Evolutionary conservation across 2,329 filamentous ascomycete genomes (phyloP).

Genomic region (Aspergillus sojae): DNA sequence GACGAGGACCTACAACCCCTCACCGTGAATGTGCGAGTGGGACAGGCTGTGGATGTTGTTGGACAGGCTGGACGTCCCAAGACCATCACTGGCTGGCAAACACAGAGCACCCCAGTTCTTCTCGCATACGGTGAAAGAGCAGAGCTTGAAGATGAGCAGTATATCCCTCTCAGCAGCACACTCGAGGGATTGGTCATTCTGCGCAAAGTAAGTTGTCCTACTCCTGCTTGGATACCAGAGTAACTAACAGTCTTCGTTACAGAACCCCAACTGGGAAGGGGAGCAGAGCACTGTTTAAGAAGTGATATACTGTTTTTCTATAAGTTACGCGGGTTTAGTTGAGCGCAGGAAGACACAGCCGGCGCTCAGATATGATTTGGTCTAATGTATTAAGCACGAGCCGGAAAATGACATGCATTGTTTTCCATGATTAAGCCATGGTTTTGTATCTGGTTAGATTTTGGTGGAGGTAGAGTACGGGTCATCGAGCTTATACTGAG

Average conservation of each 20-base stretch:
- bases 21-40: conserved; percentile 93
- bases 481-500: neutral
- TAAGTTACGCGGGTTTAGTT: conserved; percentile 22
- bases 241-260: conserved; percentile 27
- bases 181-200: conserved; percentile 95
- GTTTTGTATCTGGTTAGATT: neutral
- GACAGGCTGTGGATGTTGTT: conserved; percentile 97
- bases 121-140: conserved; percentile 93
- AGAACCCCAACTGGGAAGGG: conserved; percentile 50
- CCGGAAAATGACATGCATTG: conserved; percentile 33
- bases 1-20: conserved; percentile 93
- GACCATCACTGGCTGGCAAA: conserved; percentile 99
- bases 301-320: conserved; percentile 23
- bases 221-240: neutral
- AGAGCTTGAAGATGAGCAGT: conserved; percentile 96
- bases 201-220: conserved; percentile 73
- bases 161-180: conserved; percentile 86
- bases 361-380: conserved; percentile 29
- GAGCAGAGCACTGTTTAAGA: conserved; percentile 35
- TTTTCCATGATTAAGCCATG: conserved; percentile 18
- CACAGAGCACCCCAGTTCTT: conserved; percentile 96
- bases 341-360: conserved; percentile 20
- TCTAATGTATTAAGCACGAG: conserved; percentile 41
- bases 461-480: neutral
- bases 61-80: conserved; percentile 96